Evolutionary conservation across 495 filamentous ascomycete genomes (phyloP), one percentile per base, ranked within the genome.

Genomic region (Trichoderma erinaceum): DNA sequence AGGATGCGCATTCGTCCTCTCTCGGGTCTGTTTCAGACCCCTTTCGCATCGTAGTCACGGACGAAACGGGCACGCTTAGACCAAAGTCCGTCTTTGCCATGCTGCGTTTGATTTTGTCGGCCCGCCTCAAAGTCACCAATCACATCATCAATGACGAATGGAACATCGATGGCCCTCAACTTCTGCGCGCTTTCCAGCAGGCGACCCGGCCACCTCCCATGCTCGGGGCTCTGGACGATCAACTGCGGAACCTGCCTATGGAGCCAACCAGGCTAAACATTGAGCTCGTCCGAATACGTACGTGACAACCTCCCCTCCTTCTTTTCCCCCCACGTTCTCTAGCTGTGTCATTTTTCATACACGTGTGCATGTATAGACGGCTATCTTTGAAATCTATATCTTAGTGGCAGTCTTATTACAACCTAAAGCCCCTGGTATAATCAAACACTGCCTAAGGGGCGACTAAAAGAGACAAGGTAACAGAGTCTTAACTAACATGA

Each of bases 221-320:
- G 73, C 71, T 66, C 66, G 7, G 46, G 41, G 32, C 41, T 67
- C 63, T 67, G 4, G 41, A 63, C 1, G 67, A 72, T 35, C 71
- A 68, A 11, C 11, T 71, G 15, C 16, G 56, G 56, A 68, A 69
- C 7, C 41, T 71, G n/a, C 71, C 72, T 2, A 67, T 70, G 25
- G 41, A 68, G 38, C 72, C 56, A 15, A 41, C 70, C 2, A 69
- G 74, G 64, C 65, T 70, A 29, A 71, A 78, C 32, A 38, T 65
- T 1, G 77, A 78, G 41, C 70, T 79, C 3, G 50, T 78, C 56
- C 63, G 68, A 16, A 70, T 77, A 29, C 78, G 78, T 79, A 72
- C 18, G 78, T 75, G 32, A 0, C 38, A 68, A 41, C 16, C 23
- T 12, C 29, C 41, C 41, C 58, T 8, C 43, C 7, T 27, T 25